Base-by-base conservation (phyloP, 805 yeast species). In the Torulaspora maleeae region DNA sequence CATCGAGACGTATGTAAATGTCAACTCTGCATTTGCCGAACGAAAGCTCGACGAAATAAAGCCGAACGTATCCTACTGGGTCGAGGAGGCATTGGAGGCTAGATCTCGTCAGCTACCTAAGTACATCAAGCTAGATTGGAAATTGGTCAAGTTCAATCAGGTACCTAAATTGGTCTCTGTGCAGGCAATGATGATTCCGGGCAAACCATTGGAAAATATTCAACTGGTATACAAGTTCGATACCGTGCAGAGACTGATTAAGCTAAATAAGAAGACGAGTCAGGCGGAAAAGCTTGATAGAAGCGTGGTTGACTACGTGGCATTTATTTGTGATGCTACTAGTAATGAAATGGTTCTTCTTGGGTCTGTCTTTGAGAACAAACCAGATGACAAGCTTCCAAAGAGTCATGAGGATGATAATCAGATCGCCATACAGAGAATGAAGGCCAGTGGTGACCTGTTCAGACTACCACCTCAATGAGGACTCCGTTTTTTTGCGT, bases 11-110 rank as follows among this genome's bases (percentile, higher is more conserved):
- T 89, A 80, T 63, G 84, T 83, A 24, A 77, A 78, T 46, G 83
- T 86, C n/a, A 88, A 90, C 67, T 80, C 81, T 58, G 81, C 88
- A 2, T 90, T 90, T 71, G 91, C 95, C 2, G 61, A 71, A 15
- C 72, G 71, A 27, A 72, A 81, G 51, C 59, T 87, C 37, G 68
- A 64, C 27, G 55, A 72, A 11, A 68, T 79, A 10, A 71, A 70
- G 46, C 68, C 71, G 34, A 58, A 65, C 12, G 69, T 80, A 17
- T 74, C 83, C 2, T 69, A 79, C n/a, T 82, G 82, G 79, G 86
- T 80, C 7, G 78, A 74, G 48, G 77, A 76, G 38, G 78, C 86
- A 0, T 60, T 83, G 36, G 66, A 70, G 16, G 69, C 72, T 27
- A 74, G 90, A 58, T 71, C 73, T 39, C 64, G 68, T 19, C 64